Percentiles rank a stretch among this genome's conserved stretches.
phyloP scores from a whole-genome alignment of 2,329 filamentous ascomycete genomes.

The Fusarium incarnatum region DNA sequence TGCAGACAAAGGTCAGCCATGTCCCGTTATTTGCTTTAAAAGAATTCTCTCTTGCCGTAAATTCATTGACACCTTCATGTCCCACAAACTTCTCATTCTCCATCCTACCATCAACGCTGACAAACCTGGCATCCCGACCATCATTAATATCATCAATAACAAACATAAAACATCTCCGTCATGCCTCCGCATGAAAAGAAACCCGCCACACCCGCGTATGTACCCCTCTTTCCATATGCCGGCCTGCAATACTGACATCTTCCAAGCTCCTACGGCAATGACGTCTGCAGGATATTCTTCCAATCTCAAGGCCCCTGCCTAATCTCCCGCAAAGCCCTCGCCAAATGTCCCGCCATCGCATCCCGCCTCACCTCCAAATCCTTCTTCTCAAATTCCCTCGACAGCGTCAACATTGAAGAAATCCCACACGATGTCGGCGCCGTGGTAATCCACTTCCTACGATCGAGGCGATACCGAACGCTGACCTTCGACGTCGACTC shows the following conservation, averaged over 20 bases:
- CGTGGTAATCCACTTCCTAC: constrained; percentile 2
- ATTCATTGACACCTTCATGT: not conserved
- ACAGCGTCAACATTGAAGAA: not conserved
- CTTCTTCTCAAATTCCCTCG: not conserved
- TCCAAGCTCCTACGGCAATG: accelerated
- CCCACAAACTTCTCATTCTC: not conserved
- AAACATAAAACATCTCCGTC: not conserved
- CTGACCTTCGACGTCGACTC: not conserved
- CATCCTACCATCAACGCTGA: not conserved
- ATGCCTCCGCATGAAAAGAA: not conserved
- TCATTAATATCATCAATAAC: not conserved
- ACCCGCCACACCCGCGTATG: not conserved
- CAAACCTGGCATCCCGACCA: accelerated
- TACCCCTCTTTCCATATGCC: accelerated
- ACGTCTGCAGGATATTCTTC: not conserved
- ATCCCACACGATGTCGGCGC: not conserved
- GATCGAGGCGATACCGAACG: not conserved
- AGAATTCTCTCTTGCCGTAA: not conserved
- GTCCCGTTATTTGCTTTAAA: not conserved
- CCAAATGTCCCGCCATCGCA: not conserved
- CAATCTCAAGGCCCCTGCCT: not conserved
- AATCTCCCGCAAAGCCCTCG: not conserved
- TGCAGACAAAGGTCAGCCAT: accelerated
- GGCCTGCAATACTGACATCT: not conserved
- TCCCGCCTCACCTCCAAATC: not conserved